phyloP scores from a whole-genome alignment of 2,329 filamentous ascomycete genomes.

The Thielaviopsis musarum region DNA sequence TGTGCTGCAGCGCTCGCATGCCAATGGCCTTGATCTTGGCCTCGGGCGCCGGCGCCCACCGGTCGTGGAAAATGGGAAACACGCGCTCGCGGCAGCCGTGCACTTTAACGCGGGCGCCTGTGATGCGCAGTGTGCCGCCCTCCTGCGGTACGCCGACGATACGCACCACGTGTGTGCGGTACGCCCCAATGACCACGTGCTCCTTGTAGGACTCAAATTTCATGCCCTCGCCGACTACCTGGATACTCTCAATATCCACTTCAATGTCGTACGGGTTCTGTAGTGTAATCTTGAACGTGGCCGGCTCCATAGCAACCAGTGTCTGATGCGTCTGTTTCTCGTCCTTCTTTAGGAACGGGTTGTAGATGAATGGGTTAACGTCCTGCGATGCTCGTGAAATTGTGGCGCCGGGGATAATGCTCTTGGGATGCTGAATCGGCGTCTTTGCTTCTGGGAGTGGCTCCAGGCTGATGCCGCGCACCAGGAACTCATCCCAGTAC shows the following conservation, averaged over 20 bases:
- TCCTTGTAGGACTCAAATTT: conserved; percentile 51
- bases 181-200: conserved; percentile 56
- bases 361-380: conserved; percentile 83
- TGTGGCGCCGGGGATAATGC: conserved; percentile 32
- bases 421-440: conserved; percentile 48
- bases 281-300: conserved; percentile 64
- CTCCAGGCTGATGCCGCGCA: conserved; percentile 60
- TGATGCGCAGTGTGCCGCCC: conserved; percentile 54
- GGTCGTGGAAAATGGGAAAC: conserved; percentile 67
- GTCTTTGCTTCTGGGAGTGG: conserved; percentile 39
- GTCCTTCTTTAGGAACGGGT: conserved; percentile 65
- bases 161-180: conserved; percentile 63
- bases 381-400: conserved; percentile 38
- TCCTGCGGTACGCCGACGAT: conserved; percentile 50
- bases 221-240: conserved; percentile 55
- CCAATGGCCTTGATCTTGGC: conserved; percentile 65
- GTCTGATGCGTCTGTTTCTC: conserved; percentile 46
- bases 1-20: conserved; percentile 37
- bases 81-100: conserved; percentile 64
- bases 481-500: conserved; percentile 94
- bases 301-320: conserved; percentile 62
- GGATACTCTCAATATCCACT: conserved; percentile 69
- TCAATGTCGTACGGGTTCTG: conserved; percentile 95
- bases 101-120: conserved; percentile 63
- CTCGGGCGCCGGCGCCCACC: conserved; percentile 56